phyloP scores from a whole-genome alignment of 345 rosid genomes.

The Brassica incana region DNA sequence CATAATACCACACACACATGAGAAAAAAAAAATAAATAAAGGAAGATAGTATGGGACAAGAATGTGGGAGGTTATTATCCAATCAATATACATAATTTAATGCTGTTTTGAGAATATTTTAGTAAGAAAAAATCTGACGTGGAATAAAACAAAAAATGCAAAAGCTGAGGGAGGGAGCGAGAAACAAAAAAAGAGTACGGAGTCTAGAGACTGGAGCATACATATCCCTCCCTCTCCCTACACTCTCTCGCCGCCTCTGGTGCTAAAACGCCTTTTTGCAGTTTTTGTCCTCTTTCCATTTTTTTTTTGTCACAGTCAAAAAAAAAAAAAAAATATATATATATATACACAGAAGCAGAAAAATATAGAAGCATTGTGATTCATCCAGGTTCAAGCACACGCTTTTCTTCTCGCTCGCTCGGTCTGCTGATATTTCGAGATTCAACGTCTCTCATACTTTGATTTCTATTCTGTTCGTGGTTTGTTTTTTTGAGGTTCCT shows the following conservation, averaged over 20 bases:
- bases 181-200: background rate
- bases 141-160: background rate
- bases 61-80: background rate
- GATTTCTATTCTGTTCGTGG: background rate
- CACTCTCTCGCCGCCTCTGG: conserved; percentile 10
- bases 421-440: background rate
- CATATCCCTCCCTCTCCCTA: too few relatives aligned
- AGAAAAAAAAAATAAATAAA: too few relatives aligned
- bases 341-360: background rate
- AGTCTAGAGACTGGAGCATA: background rate
- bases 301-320: too few relatives aligned
- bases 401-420: background rate
- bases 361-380: background rate
- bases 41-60: too few relatives aligned
- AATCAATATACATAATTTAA: background rate
- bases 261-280: background rate
- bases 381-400: background rate
- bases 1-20: too few relatives aligned
- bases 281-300: background rate
- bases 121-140: background rate
- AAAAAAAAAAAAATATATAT: too few relatives aligned
- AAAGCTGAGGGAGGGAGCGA: background rate
- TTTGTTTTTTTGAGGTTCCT: background rate
- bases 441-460: background rate
- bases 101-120: background rate